Base-by-base conservation (phyloP, 176 grass and related monocot genomes). In the Ensete glaucum region DNA sequence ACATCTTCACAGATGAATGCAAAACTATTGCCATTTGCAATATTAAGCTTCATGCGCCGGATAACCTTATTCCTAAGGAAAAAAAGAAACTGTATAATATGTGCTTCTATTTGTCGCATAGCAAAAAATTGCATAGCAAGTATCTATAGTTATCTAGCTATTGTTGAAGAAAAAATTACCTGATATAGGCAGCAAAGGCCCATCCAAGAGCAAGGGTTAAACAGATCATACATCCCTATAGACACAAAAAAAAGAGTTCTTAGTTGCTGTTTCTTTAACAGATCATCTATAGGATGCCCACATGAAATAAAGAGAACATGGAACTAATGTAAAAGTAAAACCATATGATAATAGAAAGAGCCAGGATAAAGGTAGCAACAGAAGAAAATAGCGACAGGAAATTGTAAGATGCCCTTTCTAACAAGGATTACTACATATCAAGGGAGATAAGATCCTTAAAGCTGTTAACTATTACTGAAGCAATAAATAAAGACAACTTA, bases 1-100 rank as follows among this genome's bases (percentile, higher is more conserved):
- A 99, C 49, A 68, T 95, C 85, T 16, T 94, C 86, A 23, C 91
- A 99, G 67, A 99, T 77, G 83, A 99, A 99, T 65, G 91, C 82
- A 87, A 99, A 99, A 86, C 86, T 86, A 86, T 99, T 91, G 50
- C 96, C 96, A 71, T 49, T 48, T 71, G 73, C 66, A 69, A 84
- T 82, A 76, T 65, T 91, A 58, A 6, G 73, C 80, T 82, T 84
- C 84, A 94, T 91, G 34, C 77, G 79, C 22, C 75, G 68, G 74
- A 79, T 83, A 79, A 65, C 88, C 53, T 74, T 85, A 82, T 86
- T 94, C 68, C 96, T 99, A 79, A 62, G 8, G 72, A 43, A 57
- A 56, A 14, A 17, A 50, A 50, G 16, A 71, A 52, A 71, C 16
- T 2, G 27, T 15, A 34, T 71, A 21, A 11, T 1, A 71, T 11